Conservation (phyloP, 208 protist genomes). For the Trypanosoma cruzi region DNA sequence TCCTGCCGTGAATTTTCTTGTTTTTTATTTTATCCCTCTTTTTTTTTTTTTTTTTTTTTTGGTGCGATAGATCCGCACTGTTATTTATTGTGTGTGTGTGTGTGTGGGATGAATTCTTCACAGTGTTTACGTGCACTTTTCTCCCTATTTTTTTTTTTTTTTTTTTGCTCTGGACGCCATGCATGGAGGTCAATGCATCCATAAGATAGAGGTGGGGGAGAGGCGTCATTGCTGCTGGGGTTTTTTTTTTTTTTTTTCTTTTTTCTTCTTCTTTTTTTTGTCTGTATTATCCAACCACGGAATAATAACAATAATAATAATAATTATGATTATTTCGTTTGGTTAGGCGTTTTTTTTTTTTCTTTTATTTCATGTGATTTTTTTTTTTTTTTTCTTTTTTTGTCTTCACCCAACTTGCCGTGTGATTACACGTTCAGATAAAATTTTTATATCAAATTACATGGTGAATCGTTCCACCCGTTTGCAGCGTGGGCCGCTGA, state of each 20-base stretch:
- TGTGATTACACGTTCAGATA: not conserved
- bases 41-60: slow-evolving; percentile 11
- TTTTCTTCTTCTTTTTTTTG: slow-evolving; percentile 4
- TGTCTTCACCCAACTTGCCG: not conserved
- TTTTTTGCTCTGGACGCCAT: not conserved
- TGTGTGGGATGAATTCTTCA: not conserved
- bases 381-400: not conserved
- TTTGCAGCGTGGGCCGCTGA: too few relatives aligned
- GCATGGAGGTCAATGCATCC: not conserved
- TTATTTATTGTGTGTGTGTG: slow-evolving; percentile 1
- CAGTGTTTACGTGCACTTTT: not conserved
- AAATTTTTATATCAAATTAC: too few relatives aligned
- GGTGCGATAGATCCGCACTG: not conserved
- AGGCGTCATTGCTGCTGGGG: not conserved
- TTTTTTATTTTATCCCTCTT: slow-evolving; percentile 22
- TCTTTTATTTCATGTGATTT: not conserved
- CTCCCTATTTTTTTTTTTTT: slow-evolving; percentile 2
- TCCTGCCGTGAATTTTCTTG: slow-evolving; percentile 2
- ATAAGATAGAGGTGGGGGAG: too few relatives aligned
- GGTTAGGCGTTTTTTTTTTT: not conserved
- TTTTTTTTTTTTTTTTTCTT: slow-evolving; percentile 7
- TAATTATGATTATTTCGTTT: too few relatives aligned
- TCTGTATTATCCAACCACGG: not conserved
- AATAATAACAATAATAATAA: slow-evolving; percentile 10
- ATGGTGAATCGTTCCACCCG: too few relatives aligned